phyloP scores from a whole-genome alignment of 1,139 yeast genomes.

The Suhomyces kunorum region DNA sequence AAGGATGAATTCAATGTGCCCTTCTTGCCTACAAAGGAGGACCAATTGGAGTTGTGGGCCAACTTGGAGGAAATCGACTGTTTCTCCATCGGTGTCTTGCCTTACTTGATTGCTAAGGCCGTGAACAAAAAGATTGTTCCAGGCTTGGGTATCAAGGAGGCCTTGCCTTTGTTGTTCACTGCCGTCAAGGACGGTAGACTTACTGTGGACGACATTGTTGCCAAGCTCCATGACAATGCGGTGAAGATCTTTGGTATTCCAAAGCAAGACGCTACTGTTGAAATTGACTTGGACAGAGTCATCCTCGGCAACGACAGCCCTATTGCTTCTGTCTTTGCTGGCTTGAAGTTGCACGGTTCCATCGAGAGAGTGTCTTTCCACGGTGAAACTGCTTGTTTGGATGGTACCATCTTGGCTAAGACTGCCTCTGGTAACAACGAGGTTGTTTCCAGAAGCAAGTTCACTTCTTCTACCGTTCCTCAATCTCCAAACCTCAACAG shows the following conservation, averaged over 20 bases:
- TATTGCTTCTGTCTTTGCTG: slow-evolving; percentile 32
- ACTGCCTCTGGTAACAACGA: slow-evolving; percentile 65
- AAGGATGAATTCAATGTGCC: slow-evolving; percentile 67
- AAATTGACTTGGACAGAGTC: slow-evolving; percentile 77
- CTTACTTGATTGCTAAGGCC: slow-evolving; percentile 69
- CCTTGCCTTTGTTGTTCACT: slow-evolving; percentile 76
- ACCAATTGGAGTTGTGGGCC: slow-evolving; percentile 82
- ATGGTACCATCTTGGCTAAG: slow-evolving; percentile 65
- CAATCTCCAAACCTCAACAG: slow-evolving; percentile 48
- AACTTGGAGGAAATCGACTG: slow-evolving; percentile 74
- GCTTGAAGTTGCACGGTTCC: slow-evolving; percentile 63
- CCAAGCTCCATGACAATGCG: slow-evolving; percentile 81
- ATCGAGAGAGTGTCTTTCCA: slow-evolving; percentile 85
- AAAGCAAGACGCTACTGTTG: slow-evolving; percentile 75
- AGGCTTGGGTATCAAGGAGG: slow-evolving; percentile 78
- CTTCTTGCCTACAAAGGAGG: slow-evolving; percentile 78
- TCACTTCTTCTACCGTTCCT: slow-evolving; percentile 39
- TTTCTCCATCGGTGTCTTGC: slow-evolving; percentile 82
- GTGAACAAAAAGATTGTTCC: slow-evolving; percentile 60
- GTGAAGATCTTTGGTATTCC: slow-evolving; percentile 79
- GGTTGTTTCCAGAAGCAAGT: slow-evolving; percentile 43
- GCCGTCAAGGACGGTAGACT: slow-evolving; percentile 78
- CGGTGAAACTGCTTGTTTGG: slow-evolving; percentile 79
- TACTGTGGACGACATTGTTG: slow-evolving; percentile 69
- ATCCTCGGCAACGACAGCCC: slow-evolving; percentile 44